Evolutionary conservation across 192 early-diverging fungal species (phyloP).

Genomic region (Geranomyces variabilis): DNA sequence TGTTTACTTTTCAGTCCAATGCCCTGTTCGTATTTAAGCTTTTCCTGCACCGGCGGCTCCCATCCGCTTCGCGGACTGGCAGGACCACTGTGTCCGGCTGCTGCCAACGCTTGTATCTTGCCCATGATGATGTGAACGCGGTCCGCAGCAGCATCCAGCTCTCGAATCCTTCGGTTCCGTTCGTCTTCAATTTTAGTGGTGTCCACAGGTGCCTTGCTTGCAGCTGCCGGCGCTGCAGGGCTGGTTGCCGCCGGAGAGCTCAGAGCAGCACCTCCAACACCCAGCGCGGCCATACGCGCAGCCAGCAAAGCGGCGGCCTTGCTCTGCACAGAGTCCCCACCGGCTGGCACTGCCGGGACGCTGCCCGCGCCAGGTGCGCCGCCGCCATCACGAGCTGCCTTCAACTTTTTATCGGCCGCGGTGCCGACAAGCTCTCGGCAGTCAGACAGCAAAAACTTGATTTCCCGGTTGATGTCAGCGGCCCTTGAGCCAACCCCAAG

Average conservation of each 20-base stretch:
- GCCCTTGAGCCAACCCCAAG: conserved; percentile 20
- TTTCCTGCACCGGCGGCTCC: conserved; percentile 49
- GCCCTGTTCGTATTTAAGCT: conserved; percentile 53
- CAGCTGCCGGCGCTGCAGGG: conserved; percentile 23
- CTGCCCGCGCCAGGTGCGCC: background rate
- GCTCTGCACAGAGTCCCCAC: conserved; percentile 24
- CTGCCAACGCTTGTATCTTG: conserved; percentile 18
- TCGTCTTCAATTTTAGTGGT: conserved; percentile 43
- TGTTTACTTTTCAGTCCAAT: conserved; percentile 48
- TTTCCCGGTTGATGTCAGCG: conserved; percentile 39
- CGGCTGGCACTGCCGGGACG: conserved; percentile 3
- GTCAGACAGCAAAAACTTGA: conserved; percentile 35
- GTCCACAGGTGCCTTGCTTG: conserved; percentile 21
- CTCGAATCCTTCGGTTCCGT: conserved; percentile 24
- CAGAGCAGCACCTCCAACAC: conserved; percentile 33
- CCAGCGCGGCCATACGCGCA: conserved; percentile 55
- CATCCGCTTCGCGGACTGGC: conserved; percentile 26
- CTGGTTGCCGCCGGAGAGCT: conserved; percentile 9
- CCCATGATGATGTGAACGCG: conserved; percentile 35
- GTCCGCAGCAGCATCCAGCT: conserved; percentile 43
- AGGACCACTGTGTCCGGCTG: background rate
- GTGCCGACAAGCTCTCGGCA: conserved; percentile 29
- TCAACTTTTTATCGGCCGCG: conserved; percentile 31
- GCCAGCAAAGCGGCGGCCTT: conserved; percentile 52
- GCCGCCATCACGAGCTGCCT: conserved; percentile 12